These are phyloP conservation scores for Lipomyces starkeyi DNA, from an alignment of 805 yeast species.

Conservation along the genomic window DNA sequence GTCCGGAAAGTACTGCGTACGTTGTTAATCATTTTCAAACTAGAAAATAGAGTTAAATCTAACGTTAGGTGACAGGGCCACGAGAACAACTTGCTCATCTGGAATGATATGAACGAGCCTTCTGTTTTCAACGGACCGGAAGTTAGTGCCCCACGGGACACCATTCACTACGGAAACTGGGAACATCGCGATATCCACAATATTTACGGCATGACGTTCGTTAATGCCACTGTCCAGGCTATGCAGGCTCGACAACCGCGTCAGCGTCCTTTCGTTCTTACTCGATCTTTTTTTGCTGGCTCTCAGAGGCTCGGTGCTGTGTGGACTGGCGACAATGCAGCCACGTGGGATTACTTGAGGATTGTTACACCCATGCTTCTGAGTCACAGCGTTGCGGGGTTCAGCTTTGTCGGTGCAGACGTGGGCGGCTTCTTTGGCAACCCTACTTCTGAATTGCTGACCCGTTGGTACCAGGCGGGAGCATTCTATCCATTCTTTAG, in stretches of 20 bases:
- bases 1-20: constrained; percentile 49
- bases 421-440: constrained; percentile 96
- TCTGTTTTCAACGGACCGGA: constrained; percentile 95
- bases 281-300: constrained; percentile 88
- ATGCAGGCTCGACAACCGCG: constrained; percentile 56
- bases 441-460: constrained; percentile 77
- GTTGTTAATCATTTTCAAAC: background rate
- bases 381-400: constrained; percentile 79
- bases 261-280: constrained; percentile 81
- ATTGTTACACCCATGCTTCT: constrained; percentile 86
- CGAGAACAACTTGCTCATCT: constrained; percentile 73
- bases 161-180: constrained; percentile 75
- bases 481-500: constrained; percentile 96
- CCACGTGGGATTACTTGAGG: constrained; percentile 86
- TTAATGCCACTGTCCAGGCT: constrained; percentile 78
- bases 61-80: constrained; percentile 22
- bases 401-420: constrained; percentile 95
- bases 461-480: constrained; percentile 96
- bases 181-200: constrained; percentile 95
- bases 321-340: constrained; percentile 98
- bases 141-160: constrained; percentile 83
- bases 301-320: constrained; percentile 89
- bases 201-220: constrained; percentile 77
- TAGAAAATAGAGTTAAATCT: background rate
- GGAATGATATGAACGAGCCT: constrained; percentile 99